Conservation (phyloP, 176 grass and related monocot species). For the Zizania latifolia region DNA sequence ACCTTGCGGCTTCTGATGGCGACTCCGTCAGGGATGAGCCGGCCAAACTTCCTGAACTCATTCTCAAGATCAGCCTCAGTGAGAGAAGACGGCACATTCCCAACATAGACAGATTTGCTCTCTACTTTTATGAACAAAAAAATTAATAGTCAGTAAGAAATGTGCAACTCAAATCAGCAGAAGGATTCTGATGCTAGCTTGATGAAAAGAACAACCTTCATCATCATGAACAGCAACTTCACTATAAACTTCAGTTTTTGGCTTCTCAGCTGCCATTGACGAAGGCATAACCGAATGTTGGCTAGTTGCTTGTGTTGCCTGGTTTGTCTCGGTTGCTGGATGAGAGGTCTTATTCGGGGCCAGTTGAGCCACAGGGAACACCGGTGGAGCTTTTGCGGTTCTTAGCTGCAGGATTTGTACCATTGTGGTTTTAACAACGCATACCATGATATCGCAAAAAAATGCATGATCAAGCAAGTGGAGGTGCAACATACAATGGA, state of each 20-base stretch:
- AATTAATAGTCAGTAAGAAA: slow-evolving; percentile 1
- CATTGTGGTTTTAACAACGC: slow-evolving; percentile 19
- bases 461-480: slow-evolving; percentile 13
- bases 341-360: slow-evolving; percentile 36
- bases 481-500: slow-evolving; percentile 63
- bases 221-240: slow-evolving; percentile 56
- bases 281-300: slow-evolving; percentile 35
- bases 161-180: slow-evolving; percentile 5
- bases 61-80: slow-evolving; percentile 62
- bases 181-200: background rate
- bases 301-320: slow-evolving; percentile 23
- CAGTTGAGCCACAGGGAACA: slow-evolving; percentile 24
- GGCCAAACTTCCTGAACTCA: slow-evolving; percentile 80
- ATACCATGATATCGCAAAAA: background rate
- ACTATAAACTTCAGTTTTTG: slow-evolving; percentile 42
- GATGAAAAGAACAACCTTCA: slow-evolving; percentile 51
- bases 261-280: slow-evolving; percentile 43
- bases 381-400: slow-evolving; percentile 47
- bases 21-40: slow-evolving; percentile 74
- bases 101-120: slow-evolving; percentile 81
- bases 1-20: slow-evolving; percentile 94
- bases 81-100: slow-evolving; percentile 58
- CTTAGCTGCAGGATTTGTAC: slow-evolving; percentile 46
- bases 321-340: slow-evolving; percentile 33
- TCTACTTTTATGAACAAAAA: slow-evolving; percentile 42